A percentile compares a stretch with the other conserved stretches of the same genome.
Evolutionary conservation across 1,284 basidiomycete species (phyloP).

Genomic region (Pseudozyma tsukubaensis): DNA sequence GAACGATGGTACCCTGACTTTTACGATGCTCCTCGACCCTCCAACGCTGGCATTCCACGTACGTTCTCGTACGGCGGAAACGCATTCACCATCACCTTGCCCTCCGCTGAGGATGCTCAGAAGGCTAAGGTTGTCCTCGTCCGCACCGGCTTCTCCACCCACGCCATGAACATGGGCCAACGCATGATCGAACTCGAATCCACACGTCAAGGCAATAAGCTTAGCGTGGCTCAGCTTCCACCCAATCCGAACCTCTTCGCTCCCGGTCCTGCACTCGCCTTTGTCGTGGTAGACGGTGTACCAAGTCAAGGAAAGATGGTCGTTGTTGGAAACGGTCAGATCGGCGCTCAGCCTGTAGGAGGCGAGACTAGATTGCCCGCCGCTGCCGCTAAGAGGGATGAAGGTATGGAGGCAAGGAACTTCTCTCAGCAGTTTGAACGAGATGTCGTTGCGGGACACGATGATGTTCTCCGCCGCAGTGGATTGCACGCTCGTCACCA

Average conservation of each 20-base stretch:
- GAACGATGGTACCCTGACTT: slow-evolving; percentile 61
- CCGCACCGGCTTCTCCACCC: slow-evolving; percentile 90
- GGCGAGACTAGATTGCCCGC: slow-evolving; percentile 30
- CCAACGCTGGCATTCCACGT: slow-evolving; percentile 40
- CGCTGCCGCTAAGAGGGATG: slow-evolving; percentile 11
- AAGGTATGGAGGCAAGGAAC: neutral
- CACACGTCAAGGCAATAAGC: slow-evolving; percentile 16
- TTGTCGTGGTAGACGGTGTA: slow-evolving; percentile 63
- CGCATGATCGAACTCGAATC: slow-evolving; percentile 56
- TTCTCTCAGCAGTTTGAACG: slow-evolving; percentile 11
- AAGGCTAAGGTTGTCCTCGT: slow-evolving; percentile 78
- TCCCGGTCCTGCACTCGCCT: slow-evolving; percentile 65
- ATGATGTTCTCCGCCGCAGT: slow-evolving; percentile 27
- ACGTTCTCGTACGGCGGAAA: slow-evolving; percentile 58
- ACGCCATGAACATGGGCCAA: slow-evolving; percentile 94
- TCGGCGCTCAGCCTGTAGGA: slow-evolving; percentile 45
- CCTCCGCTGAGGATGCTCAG: slow-evolving; percentile 62
- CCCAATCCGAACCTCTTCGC: slow-evolving; percentile 62
- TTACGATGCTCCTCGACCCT: slow-evolving; percentile 57
- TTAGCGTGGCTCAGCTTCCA: slow-evolving; percentile 60
- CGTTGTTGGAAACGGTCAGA: slow-evolving; percentile 62
- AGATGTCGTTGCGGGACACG: slow-evolving; percentile 6
- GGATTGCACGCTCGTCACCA: slow-evolving; percentile 36
- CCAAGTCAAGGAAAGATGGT: slow-evolving; percentile 63
- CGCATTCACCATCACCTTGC: slow-evolving; percentile 48